Percentiles rank a stretch among this genome's conserved stretches.
Conservation (phyloP, 306 rosid genomes). For the Trifolium fragiferum region DNA sequence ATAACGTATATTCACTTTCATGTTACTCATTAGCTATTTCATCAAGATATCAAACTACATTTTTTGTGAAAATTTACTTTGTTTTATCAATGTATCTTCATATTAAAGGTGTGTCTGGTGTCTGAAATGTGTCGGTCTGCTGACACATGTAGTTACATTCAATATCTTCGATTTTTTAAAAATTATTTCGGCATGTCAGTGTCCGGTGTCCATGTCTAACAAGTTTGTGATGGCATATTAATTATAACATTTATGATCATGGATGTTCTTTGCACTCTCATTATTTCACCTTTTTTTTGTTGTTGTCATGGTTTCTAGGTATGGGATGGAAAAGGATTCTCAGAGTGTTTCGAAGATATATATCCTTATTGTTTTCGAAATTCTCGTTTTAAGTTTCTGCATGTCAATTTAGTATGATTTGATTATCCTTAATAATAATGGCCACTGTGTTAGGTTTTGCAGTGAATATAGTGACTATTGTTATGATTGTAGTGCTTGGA, state of each 20-base stretch:
- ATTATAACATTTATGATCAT: conserved; percentile 8
- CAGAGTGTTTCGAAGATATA: conserved; percentile 75
- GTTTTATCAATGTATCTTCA: conserved; percentile 12
- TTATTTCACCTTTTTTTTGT: neutral
- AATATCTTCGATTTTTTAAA: neutral
- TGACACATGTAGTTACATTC: neutral
- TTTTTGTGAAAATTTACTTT: conserved; percentile 12
- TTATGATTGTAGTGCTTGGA: conserved; percentile 57
- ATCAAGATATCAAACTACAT: conserved; percentile 23
- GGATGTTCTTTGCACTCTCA: conserved; percentile 22
- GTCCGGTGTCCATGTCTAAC: neutral
- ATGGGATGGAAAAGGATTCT: conserved; percentile 69
- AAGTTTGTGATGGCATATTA: too few relatives aligned
- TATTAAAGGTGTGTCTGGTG: neutral
- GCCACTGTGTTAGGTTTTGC: conserved; percentile 74
- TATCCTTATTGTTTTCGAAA: conserved; percentile 64
- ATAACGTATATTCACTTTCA: neutral
- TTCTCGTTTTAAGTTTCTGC: conserved; percentile 32
- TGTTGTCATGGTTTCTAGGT: conserved; percentile 61
- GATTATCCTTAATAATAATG: conserved; percentile 62
- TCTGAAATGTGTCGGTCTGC: neutral
- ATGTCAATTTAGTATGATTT: conserved; percentile 18
- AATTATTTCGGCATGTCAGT: neutral
- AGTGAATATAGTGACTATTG: conserved; percentile 64
- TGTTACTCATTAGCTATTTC: conserved; percentile 7